phyloP scores from a whole-genome alignment of 2,329 filamentous ascomycete species.

The Thelonectria discophora region DNA sequence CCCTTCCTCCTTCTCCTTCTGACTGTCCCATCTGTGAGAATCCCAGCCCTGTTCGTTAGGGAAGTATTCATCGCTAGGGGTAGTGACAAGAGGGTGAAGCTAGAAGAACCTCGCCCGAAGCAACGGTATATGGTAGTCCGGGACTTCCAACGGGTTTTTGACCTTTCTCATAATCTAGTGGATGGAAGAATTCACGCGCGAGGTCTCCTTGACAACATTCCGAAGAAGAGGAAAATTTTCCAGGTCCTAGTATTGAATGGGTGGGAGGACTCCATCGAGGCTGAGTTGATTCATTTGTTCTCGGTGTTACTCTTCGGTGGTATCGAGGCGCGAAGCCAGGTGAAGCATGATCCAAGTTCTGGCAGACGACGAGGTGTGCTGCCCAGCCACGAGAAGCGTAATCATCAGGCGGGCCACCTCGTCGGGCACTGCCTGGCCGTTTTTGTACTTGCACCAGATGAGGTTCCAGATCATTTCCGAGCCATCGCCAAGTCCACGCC shows the following conservation, averaged over 20 bases:
- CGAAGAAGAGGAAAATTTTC: conserved; percentile 67
- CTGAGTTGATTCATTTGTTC: conserved; percentile 69
- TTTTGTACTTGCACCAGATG: conserved; percentile 80
- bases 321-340: conserved; percentile 73
- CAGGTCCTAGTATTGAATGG: conserved; percentile 67
- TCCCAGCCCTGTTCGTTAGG: conserved; percentile 47
- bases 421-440: conserved; percentile 74
- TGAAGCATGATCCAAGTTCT: conserved; percentile 80
- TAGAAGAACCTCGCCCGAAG: conserved; percentile 58
- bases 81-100: conserved; percentile 55
- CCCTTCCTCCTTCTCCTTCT: conserved; percentile 18
- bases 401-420: conserved; percentile 90
- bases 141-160: conserved; percentile 70
- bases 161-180: conserved; percentile 79
- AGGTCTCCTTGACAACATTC: conserved; percentile 75
- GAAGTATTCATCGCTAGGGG: conserved; percentile 67
- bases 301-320: conserved; percentile 74
- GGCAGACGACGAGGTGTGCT: conserved; percentile 83
- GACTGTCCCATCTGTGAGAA: conserved; percentile 44
- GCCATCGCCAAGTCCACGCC: conserved; percentile 52
- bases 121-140: conserved; percentile 62
- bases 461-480: conserved; percentile 81
- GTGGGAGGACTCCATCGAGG: conserved; percentile 55
- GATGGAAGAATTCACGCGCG: conserved; percentile 76
- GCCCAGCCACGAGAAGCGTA: conserved; percentile 83